phyloP scores from a whole-genome alignment of 2,329 filamentous ascomycete species.

The Mollisia scopiformis region DNA sequence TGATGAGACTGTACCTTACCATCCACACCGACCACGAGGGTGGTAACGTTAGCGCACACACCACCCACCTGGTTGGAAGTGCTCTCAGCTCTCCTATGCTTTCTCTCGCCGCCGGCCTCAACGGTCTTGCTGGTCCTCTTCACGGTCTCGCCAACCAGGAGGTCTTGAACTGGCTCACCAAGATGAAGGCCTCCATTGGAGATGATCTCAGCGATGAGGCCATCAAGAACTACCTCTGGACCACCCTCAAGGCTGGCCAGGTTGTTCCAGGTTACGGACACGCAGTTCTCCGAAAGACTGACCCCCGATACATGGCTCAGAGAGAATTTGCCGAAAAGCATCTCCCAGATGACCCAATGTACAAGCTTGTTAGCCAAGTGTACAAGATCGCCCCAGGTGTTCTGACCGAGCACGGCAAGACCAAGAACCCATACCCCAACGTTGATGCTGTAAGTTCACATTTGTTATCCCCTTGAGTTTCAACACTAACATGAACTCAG shows the following conservation, averaged over 20 bases:
- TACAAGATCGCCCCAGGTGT: slow-evolving; percentile 99
- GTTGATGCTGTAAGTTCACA: slow-evolving; percentile 71
- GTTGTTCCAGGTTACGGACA: slow-evolving; percentile 98
- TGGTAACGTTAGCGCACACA: slow-evolving; percentile 98
- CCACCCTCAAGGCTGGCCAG: slow-evolving; percentile 91
- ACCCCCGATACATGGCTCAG: slow-evolving; percentile 98
- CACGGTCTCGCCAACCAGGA: slow-evolving; percentile 99
- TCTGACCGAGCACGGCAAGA: slow-evolving; percentile 99
- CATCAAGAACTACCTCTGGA: slow-evolving; percentile 99
- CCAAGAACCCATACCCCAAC: slow-evolving; percentile 99
- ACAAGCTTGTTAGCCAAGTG: slow-evolving; percentile 99
- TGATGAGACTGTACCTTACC: slow-evolving; percentile 98
- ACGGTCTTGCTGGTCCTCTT: slow-evolving; percentile 96
- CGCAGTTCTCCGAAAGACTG: slow-evolving; percentile 98
- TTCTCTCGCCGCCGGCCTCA: slow-evolving; percentile 92
- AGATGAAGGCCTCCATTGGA: slow-evolving; percentile 97
- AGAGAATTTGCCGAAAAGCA: slow-evolving; percentile 83
- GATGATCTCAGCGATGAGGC: slow-evolving; percentile 94
- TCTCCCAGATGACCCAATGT: slow-evolving; percentile 97
- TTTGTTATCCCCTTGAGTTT: background rate
- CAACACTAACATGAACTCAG: slow-evolving; percentile 73
- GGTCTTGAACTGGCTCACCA: slow-evolving; percentile 97
- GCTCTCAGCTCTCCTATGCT: slow-evolving; percentile 98
- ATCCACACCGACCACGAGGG: slow-evolving; percentile 99
- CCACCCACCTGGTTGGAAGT: slow-evolving; percentile 95